These are phyloP conservation scores for Auricularia cornea DNA, from an alignment of 768 basidiomycete species.

Conservation along the genomic window DNA sequence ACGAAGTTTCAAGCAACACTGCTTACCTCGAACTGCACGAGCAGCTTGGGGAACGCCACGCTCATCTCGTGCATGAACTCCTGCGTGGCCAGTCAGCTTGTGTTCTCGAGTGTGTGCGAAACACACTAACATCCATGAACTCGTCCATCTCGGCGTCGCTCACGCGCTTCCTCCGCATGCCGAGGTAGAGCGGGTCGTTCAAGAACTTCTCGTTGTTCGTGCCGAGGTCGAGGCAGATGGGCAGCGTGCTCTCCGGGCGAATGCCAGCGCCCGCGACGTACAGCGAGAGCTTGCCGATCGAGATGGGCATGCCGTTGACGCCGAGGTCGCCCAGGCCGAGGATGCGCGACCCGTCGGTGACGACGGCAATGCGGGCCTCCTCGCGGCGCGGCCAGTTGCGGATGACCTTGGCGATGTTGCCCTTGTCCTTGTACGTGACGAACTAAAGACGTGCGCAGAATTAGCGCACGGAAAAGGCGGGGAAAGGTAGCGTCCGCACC, in stretches of 20 bases:
- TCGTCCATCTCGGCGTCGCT: constrained; percentile 57
- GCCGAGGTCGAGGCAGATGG: constrained; percentile 82
- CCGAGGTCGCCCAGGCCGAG: constrained; percentile 23
- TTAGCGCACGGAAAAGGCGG: constrained; percentile 12
- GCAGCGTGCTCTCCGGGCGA: constrained; percentile 68
- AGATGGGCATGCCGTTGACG: constrained; percentile 79
- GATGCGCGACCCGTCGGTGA: constrained; percentile 66
- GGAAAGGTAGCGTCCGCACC: constrained; percentile 27
- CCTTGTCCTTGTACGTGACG: constrained; percentile 77
- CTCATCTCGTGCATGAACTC: constrained; percentile 86
- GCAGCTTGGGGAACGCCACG: constrained; percentile 62
- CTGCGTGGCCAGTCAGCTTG: too few relatives aligned
- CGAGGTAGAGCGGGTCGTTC: constrained; percentile 85
- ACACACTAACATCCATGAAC: constrained; percentile 64
- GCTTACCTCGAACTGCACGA: constrained; percentile 84
- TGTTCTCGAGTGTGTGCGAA: too few relatives aligned
- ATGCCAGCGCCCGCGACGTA: constrained; percentile 88
- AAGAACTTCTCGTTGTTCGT: constrained; percentile 77
- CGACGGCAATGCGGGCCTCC: constrained; percentile 82
- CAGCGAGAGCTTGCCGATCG: constrained; percentile 86
- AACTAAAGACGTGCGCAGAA: constrained; percentile 34
- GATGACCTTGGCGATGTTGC: constrained; percentile 62
- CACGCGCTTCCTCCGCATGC: constrained; percentile 63
- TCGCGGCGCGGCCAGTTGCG: constrained; percentile 62
- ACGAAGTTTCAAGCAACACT: constrained; percentile 7